Evolutionary conservation across 2,329 filamentous ascomycete genomes (phyloP).

Genomic region (Colletotrichum godetiae): DNA sequence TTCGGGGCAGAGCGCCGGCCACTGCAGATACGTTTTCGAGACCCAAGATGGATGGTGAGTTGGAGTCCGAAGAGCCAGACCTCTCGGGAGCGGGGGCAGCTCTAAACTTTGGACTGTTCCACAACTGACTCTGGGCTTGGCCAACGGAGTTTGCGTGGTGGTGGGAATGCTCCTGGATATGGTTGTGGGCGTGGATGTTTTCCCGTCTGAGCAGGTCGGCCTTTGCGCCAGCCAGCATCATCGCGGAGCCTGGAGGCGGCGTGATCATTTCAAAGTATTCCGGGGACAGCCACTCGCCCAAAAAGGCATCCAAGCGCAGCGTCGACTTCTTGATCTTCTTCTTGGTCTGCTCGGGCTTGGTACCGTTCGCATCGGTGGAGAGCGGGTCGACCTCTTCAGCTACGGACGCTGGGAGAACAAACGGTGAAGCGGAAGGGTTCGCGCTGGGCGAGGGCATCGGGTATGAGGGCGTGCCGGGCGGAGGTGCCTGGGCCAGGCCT

Average conservation of each 20-base stretch:
- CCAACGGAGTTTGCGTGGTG: conserved; percentile 35
- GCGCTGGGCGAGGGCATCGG: conserved; percentile 46
- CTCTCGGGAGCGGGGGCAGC: conserved; percentile 23
- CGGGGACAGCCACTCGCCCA: conserved; percentile 95
- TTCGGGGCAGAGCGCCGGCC: conserved; percentile 48
- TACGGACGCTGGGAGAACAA: conserved; percentile 27
- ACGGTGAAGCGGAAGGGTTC: conserved; percentile 27
- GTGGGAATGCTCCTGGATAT: conserved; percentile 22
- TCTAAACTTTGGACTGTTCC: conserved; percentile 44
- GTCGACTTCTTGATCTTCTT: conserved; percentile 63
- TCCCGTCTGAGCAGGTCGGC: conserved; percentile 84
- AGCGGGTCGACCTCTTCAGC: conserved; percentile 21
- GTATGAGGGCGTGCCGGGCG: conserved; percentile 44
- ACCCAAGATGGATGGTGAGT: conserved; percentile 30
- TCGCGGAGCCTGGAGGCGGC: conserved; percentile 83
- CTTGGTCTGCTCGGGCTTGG: conserved; percentile 22
- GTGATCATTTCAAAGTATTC: conserved; percentile 95
- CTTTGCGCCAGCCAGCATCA: conserved; percentile 92
- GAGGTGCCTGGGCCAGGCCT: conserved; percentile 76
- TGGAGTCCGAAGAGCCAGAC: conserved; percentile 35
- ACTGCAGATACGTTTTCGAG: conserved; percentile 46
- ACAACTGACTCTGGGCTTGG: conserved; percentile 46
- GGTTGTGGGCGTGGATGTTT: conserved; percentile 66
- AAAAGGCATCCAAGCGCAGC: conserved; percentile 88
- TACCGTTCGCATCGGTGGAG: conserved; percentile 30